Evolutionary conservation across 164 flowering plant genomes (phyloP).

Genomic region (Stephania japonica): DNA sequence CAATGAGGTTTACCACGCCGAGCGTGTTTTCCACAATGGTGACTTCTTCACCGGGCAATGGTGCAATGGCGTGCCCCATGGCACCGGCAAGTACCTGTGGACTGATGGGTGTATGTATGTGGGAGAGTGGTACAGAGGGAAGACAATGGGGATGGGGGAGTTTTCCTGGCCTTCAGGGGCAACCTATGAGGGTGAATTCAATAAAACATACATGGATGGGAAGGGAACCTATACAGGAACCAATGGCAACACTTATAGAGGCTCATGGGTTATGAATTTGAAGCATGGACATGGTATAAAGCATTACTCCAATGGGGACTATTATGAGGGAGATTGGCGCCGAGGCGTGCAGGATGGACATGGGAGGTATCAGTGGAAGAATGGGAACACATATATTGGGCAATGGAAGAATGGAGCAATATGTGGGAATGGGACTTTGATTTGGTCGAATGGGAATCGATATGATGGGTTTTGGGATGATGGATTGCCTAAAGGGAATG

Average conservation of each 20-base stretch:
- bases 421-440: conserved; percentile 49
- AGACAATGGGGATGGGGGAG: conserved; percentile 64
- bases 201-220: conserved; percentile 78
- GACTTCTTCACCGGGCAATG: conserved; percentile 80
- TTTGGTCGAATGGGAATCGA: conserved; percentile 60
- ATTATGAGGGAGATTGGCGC: conserved; percentile 77
- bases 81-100: conserved; percentile 83
- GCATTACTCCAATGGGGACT: conserved; percentile 53
- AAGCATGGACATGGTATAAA: conserved; percentile 64
- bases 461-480: conserved; percentile 75
- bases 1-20: conserved; percentile 39
- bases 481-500: conserved; percentile 62
- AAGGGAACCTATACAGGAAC: conserved; percentile 55
- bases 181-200: conserved; percentile 82
- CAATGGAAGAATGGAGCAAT: conserved; percentile 68
- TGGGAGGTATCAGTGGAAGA: conserved; percentile 63
- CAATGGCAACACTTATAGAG: conserved; percentile 50
- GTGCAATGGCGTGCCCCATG: conserved; percentile 70
- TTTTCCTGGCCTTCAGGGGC: conserved; percentile 97
- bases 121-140: conserved; percentile 82
- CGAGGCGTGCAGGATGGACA: conserved; percentile 63
- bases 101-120: conserved; percentile 91
- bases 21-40: conserved; percentile 65
- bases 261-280: conserved; percentile 72
- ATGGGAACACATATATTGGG: conserved; percentile 50